Evolutionary conservation across 192 early-diverging fungal species (phyloP), one percentile per base, ranked within the genome.

Genomic region (Entomortierella chlamydospora): DNA sequence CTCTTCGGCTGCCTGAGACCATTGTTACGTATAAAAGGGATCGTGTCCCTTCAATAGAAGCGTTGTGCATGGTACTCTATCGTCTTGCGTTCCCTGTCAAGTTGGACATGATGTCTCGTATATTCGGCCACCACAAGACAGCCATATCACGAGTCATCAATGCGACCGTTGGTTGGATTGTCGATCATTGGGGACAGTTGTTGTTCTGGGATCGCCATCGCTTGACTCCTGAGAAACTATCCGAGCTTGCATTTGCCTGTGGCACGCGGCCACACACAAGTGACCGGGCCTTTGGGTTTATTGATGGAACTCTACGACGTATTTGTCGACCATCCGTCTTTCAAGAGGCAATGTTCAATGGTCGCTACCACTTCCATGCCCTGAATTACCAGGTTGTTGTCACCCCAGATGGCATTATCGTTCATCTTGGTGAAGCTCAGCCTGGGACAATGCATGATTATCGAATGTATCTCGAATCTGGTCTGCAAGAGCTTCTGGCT

Each of bases 391-490:
- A 70, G 8, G 9, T 23, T 18, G 50, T 70, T 2, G 33, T 26
- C 17, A 29, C 68, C 8, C 58, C 68, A 0, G 68, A 70, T 34
- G 58, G 68, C 4, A 70, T 70, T 0, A 70, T 70, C 12, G 29
- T 70, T 20, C 68, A 70, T 28, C 22, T 70, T 4, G 15, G 29
- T 20, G 57, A 25, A 1, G 45, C 68, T 4, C 31, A 41, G 11
- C 25, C 41, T 25, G 66, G 56, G 13, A 57, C 2, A 5, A 22
- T n/a, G 5, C 66, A 68, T 34, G 66, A 68, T 68, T 47, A 1
- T 0, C 1, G 13, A 0, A 28, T 68, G 6, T 59, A 34, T 22
- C 18, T 25, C 1, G 29, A 22, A 28, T 68, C 56, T 3, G 23
- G 47, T 1, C 57, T 68, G 8, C 41, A 5, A 11, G 34, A 43